Evolutionary conservation across 805 yeast species (phyloP).

Genomic region (Barnettozyma sucrosica): DNA sequence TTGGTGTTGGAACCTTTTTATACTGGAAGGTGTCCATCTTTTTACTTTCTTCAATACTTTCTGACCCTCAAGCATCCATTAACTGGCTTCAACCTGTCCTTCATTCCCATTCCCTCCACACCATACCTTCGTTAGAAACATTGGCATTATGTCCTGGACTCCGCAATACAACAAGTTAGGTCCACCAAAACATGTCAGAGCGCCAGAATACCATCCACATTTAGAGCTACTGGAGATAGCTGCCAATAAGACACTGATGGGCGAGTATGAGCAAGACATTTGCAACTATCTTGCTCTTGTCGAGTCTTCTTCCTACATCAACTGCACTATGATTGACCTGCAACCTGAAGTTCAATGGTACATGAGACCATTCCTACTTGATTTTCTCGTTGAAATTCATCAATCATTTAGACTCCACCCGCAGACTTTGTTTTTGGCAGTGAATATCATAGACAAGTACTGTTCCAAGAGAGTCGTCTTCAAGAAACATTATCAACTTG

Average conservation of each 20-base stretch:
- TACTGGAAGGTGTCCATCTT: not conserved
- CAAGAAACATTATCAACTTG: constrained; percentile 76
- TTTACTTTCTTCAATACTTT: not conserved
- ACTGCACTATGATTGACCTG: constrained; percentile 55
- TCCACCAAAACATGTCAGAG: constrained; percentile 27
- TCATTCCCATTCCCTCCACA: not conserved
- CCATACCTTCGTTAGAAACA: not conserved
- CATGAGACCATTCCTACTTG: constrained; percentile 74
- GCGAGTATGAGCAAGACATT: constrained; percentile 40
- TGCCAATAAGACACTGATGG: constrained; percentile 34
- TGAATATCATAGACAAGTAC: constrained; percentile 75
- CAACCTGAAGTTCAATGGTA: constrained; percentile 83
- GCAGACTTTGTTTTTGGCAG: constrained; percentile 61
- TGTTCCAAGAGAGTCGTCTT: constrained; percentile 75
- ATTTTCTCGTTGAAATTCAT: constrained; percentile 66
- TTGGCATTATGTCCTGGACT: constrained; percentile 15
- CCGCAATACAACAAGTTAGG: constrained; percentile 21
- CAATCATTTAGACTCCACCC: constrained; percentile 54
- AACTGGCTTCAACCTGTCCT: not conserved
- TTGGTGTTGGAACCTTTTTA: constrained; percentile 4
- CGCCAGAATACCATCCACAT: constrained; percentile 28
- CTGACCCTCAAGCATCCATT: not conserved
- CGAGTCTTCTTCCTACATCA: constrained; percentile 30
- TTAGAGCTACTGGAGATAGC: constrained; percentile 41
- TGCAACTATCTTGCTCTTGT: constrained; percentile 33